These are phyloP conservation scores for Clitocybe nebularis DNA, from an alignment of 1,284 basidiomycete species.

Conservation along the genomic window DNA sequence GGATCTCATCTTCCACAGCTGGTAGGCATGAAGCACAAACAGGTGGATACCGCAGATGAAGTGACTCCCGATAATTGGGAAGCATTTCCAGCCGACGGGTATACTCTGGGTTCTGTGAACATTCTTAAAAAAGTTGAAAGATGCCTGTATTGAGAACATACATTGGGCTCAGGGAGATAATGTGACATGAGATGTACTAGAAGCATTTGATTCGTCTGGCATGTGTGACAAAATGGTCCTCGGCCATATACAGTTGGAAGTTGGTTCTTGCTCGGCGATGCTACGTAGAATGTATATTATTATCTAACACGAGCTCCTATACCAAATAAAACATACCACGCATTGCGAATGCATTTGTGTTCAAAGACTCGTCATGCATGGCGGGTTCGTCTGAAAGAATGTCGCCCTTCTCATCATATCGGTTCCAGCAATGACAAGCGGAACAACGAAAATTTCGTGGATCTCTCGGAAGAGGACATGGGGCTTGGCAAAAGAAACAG, in stretches of 20 bases:
- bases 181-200: slow-evolving; percentile 83
- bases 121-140: slow-evolving; percentile 6
- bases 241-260: slow-evolving; percentile 56
- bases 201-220: slow-evolving; percentile 87
- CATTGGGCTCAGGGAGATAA: slow-evolving; percentile 72
- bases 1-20: slow-evolving; percentile 76
- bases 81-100: slow-evolving; percentile 55
- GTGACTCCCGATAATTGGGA: slow-evolving; percentile 66
- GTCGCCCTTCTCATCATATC: slow-evolving; percentile 64
- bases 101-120: slow-evolving; percentile 66
- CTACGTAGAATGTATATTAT: slow-evolving; percentile 30
- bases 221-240: slow-evolving; percentile 77
- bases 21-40: slow-evolving; percentile 76
- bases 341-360: slow-evolving; percentile 66
- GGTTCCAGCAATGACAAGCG: slow-evolving; percentile 69
- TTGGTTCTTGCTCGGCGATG: slow-evolving; percentile 62
- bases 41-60: slow-evolving; percentile 81
- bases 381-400: slow-evolving; percentile 83
- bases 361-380: slow-evolving; percentile 77
- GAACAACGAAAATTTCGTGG: slow-evolving; percentile 59
- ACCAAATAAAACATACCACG: slow-evolving; percentile 50
- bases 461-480: slow-evolving; percentile 40
- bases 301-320: neutral
- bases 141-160: slow-evolving; percentile 26
- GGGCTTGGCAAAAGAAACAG: slow-evolving; percentile 70